These are phyloP conservation scores for Hygrophila difformis DNA, from an alignment of 257 asterid genomes.

Conservation along the genomic window DNA sequence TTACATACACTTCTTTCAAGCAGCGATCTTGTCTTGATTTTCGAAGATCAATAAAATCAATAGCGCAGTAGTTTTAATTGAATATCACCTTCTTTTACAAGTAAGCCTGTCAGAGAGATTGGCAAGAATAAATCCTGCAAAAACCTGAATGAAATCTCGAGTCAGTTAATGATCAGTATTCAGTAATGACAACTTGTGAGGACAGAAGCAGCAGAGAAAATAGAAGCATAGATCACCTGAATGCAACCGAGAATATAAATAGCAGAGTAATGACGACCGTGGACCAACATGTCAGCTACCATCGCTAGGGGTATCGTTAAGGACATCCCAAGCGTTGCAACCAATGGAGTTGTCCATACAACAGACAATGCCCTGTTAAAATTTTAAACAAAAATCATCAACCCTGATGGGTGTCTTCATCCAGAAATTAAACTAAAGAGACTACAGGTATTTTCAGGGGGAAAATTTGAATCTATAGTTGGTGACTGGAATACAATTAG, in stretches of 20 bases:
- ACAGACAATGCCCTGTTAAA: constrained; percentile 65
- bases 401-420: background rate
- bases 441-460: no score
- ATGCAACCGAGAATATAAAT: constrained; percentile 63
- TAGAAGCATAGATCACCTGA: constrained; percentile 32
- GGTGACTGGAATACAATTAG: no score
- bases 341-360: constrained; percentile 77
- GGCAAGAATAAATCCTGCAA: constrained; percentile 62
- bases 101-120: constrained; percentile 44
- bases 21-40: no score
- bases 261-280: constrained; percentile 56
- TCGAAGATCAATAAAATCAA: no score
- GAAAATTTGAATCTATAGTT: no score
- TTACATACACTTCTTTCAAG: no score
- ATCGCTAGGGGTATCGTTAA: constrained; percentile 72
- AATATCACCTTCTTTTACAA: constrained; percentile 26
- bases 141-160: constrained; percentile 36
- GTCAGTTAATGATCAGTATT: background rate
- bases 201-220: background rate
- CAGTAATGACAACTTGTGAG: background rate
- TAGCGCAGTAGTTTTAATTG: no score
- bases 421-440: no score
- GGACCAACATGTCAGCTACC: constrained; percentile 74
- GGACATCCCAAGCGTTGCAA: constrained; percentile 79
- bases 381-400: constrained; percentile 4